Percentiles rank a stretch among this genome's conserved stretches.
Evolutionary conservation across 2,329 filamentous ascomycete species (phyloP).

Genomic region (Harringtonia lauricola): DNA sequence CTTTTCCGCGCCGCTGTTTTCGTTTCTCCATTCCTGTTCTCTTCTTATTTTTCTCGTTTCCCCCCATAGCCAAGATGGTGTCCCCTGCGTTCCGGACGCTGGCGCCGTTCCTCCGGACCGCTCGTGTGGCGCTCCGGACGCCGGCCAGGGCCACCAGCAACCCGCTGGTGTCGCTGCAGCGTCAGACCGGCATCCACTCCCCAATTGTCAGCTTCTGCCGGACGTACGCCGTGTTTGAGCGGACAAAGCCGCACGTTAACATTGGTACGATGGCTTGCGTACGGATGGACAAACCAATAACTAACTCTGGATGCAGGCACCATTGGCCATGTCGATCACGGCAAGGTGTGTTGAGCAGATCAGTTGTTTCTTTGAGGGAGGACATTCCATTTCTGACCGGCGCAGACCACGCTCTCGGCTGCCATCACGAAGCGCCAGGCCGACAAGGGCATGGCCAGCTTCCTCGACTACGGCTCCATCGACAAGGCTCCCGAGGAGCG

Average conservation of each 20-base stretch:
- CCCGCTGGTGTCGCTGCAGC: constrained; percentile 66
- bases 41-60: background rate
- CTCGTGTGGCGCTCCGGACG: constrained; percentile 53
- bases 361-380: background rate
- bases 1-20: background rate
- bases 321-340: constrained; percentile 99
- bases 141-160: constrained; percentile 41
- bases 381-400: background rate
- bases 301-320: constrained; percentile 46
- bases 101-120: constrained; percentile 71
- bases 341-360: constrained; percentile 58
- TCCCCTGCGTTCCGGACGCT: constrained; percentile 68
- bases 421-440: constrained; percentile 98
- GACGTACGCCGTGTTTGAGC: constrained; percentile 64
- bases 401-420: constrained; percentile 89
- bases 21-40: background rate
- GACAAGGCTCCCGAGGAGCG: constrained; percentile 99
- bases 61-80: constrained; percentile 41
- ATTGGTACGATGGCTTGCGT: constrained; percentile 81
- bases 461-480: constrained; percentile 94
- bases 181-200: constrained; percentile 42
- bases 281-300: too few species aligned
- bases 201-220: constrained; percentile 55
- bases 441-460: constrained; percentile 86
- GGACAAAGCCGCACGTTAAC: constrained; percentile 95